Evolutionary conservation across 106 monocot genomes (phyloP).

Genomic region (Gastrodia elata): DNA sequence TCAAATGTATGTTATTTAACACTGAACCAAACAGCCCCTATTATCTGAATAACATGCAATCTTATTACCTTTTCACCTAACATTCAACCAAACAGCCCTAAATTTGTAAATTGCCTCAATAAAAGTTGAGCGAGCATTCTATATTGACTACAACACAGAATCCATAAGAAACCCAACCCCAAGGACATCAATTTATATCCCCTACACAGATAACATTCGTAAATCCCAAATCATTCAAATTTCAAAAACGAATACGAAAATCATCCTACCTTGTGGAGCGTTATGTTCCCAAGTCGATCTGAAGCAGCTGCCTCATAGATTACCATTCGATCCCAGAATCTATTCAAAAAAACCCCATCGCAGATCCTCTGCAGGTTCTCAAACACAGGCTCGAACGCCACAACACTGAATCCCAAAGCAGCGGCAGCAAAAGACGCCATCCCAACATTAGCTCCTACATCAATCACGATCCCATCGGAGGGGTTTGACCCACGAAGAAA

Average conservation of each 20-base stretch:
- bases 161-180: background rate
- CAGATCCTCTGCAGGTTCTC: constrained; percentile 94
- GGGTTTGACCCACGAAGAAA: constrained; percentile 32
- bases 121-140: background rate
- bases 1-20: no score
- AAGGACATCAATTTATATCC: background rate
- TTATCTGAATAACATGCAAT: no score
- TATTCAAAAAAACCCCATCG: constrained; percentile 76
- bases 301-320: constrained; percentile 76
- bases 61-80: no score
- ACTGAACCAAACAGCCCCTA: no score
- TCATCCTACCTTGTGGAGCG: constrained; percentile 77
- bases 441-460: constrained; percentile 89
- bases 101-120: no score
- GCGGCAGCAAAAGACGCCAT: constrained; percentile 95
- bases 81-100: no score
- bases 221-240: background rate
- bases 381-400: constrained; percentile 90
- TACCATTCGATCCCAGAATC: constrained; percentile 47
- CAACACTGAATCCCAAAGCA: constrained; percentile 77
- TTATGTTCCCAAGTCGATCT: constrained; percentile 70
- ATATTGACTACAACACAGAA: background rate
- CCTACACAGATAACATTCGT: background rate
- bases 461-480: constrained; percentile 51
- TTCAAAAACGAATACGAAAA: background rate